Conservation (phyloP, 441 rosid genomes). For the Erodium moschatum region DNA sequence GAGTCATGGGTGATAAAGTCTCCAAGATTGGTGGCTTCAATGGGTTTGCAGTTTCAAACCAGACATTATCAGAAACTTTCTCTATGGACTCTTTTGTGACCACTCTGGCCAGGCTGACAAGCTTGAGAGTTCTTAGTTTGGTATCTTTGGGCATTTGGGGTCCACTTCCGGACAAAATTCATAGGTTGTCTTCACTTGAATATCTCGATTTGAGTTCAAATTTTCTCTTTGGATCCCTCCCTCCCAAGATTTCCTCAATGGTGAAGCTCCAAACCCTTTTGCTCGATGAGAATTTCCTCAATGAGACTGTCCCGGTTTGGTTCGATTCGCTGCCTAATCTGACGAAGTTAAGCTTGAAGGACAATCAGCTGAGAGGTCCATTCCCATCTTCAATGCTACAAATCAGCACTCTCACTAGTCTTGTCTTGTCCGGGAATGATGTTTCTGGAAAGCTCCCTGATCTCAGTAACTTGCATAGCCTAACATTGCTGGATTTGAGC, state of each 20-base stretch:
- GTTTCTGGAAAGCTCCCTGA: slow-evolving; percentile 37
- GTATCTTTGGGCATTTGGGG: slow-evolving; percentile 75
- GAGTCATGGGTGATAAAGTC: slow-evolving; percentile 46
- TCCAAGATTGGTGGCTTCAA: slow-evolving; percentile 29
- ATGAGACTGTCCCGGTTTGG: slow-evolving; percentile 52
- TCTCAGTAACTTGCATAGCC: no score
- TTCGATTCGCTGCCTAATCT: slow-evolving; percentile 43
- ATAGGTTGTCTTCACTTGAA: slow-evolving; percentile 48
- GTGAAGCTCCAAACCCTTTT: slow-evolving; percentile 47
- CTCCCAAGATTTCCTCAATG: slow-evolving; percentile 58
- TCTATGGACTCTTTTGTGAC: slow-evolving; percentile 62
- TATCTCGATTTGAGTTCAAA: slow-evolving; percentile 62
- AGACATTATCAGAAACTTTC: slow-evolving; percentile 50
- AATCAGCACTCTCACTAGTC: slow-evolving; percentile 26
- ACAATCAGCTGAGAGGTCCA: slow-evolving; percentile 39
- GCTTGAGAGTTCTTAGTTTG: slow-evolving; percentile 50
- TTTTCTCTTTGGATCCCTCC: slow-evolving; percentile 57
- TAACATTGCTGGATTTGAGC: no score
- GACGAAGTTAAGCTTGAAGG: slow-evolving; percentile 42
- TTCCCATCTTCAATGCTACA: slow-evolving; percentile 34
- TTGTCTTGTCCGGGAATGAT: slow-evolving; percentile 32
- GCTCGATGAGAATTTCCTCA: slow-evolving; percentile 56
- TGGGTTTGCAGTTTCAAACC: slow-evolving; percentile 39
- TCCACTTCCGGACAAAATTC: slow-evolving; percentile 62
- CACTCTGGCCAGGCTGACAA: slow-evolving; percentile 50